Conservation (phyloP, 2,329 filamentous ascomycete species). For the Talaromyces sp. region DNA sequence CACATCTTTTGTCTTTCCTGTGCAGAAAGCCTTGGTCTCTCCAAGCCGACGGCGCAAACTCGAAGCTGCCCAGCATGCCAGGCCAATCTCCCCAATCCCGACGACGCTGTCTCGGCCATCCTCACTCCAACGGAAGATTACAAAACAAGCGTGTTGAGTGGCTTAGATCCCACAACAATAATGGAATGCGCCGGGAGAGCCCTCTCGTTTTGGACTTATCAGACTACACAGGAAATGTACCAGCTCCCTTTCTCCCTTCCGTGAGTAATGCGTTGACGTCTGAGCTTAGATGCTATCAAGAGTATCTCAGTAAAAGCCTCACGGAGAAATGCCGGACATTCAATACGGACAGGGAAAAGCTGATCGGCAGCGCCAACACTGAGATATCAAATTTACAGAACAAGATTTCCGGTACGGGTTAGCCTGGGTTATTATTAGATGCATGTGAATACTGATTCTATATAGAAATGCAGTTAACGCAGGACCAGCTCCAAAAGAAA, state of each 20-base stretch:
- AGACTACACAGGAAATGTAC: constrained; percentile 76
- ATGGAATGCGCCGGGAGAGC: constrained; percentile 55
- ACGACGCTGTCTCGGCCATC: constrained; percentile 68
- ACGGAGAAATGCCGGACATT: constrained; percentile 66
- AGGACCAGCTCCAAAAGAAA: constrained; percentile 62
- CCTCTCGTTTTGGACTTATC: constrained; percentile 41
- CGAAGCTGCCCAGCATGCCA: constrained; percentile 73
- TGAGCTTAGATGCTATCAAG: constrained; percentile 65
- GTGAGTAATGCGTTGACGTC: constrained; percentile 8
- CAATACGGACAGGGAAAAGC: constrained; percentile 64
- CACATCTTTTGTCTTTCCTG: constrained; percentile 84
- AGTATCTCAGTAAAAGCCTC: constrained; percentile 66
- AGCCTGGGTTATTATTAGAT: neutral
- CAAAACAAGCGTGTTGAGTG: constrained; percentile 80
- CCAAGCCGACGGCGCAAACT: constrained; percentile 48
- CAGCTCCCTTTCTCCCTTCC: constrained; percentile 1
- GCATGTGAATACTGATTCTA: neutral
- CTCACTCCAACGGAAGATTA: constrained; percentile 82
- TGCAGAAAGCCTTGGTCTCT: constrained; percentile 61
- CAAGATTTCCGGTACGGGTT: constrained; percentile 56
- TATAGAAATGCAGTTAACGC: constrained; percentile 56
- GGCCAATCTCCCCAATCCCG: constrained; percentile 61
- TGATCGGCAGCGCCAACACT: constrained; percentile 69
- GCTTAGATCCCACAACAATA: constrained; percentile 72
- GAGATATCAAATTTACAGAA: constrained; percentile 65